A percentile compares a stretch with the other conserved stretches of the same genome.
Conservation (phyloP, 352 stramenopile species). For the Globisporangium orthogonon region DNA sequence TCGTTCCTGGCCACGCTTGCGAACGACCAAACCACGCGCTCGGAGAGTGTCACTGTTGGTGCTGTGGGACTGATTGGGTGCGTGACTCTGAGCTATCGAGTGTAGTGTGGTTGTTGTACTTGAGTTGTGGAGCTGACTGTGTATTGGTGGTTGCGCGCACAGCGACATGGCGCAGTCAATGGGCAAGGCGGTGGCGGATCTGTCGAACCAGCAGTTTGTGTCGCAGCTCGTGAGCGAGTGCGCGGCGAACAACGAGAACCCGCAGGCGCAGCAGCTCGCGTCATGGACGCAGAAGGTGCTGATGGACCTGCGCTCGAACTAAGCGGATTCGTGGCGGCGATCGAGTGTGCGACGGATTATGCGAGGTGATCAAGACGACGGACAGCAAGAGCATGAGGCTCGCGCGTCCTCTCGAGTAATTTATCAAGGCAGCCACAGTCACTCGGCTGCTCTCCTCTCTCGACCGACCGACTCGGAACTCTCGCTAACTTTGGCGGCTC, state of each 20-base stretch:
- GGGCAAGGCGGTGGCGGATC: slow-evolving; percentile 47
- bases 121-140: background rate
- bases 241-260: slow-evolving; percentile 49
- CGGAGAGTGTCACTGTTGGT: slow-evolving; percentile 89
- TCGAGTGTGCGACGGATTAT: background rate
- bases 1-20: slow-evolving; percentile 87
- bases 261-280: slow-evolving; percentile 64
- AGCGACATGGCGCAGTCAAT: slow-evolving; percentile 82
- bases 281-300: slow-evolving; percentile 75
- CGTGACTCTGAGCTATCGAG: slow-evolving; percentile 7
- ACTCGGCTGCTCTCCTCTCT: background rate
- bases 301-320: slow-evolving; percentile 55
- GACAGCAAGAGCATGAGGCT: slow-evolving; percentile 21
- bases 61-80: slow-evolving; percentile 88
- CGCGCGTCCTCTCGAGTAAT: slow-evolving; percentile 13
- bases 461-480: background rate
- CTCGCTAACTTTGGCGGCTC: slow-evolving; percentile 1
- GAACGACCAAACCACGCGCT: slow-evolving; percentile 70
- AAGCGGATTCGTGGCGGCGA: slow-evolving; percentile 8
- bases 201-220: slow-evolving; percentile 69
- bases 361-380: background rate
- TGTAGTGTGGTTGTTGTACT: slow-evolving; percentile 1
- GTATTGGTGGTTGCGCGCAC: slow-evolving; percentile 10
- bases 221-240: slow-evolving; percentile 71
- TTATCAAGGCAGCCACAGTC: slow-evolving; percentile 17